Evolutionary conservation across 805 yeast species (phyloP), one percentile per base, ranked within the genome.

Genomic region (Yarrowia sp.): DNA sequence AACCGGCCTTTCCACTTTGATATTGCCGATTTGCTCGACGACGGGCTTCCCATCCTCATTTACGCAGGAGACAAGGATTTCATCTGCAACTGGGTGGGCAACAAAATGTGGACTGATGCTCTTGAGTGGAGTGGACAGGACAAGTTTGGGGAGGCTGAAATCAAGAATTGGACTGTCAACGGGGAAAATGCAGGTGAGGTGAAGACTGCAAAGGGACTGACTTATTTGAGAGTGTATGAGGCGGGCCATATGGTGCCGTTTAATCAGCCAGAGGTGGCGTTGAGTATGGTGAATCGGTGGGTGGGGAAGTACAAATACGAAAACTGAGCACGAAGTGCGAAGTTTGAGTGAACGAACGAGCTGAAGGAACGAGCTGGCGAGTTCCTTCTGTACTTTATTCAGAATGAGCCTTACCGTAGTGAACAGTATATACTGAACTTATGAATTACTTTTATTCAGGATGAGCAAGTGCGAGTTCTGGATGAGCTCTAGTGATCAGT

Each of bases 171-270:
- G 82, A 67, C 69, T n/a, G 77, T 78, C 7, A 43, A 42, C 20
- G 76, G 76, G 17, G 84, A 82, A 52, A 77, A 80, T 70, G 86
- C 87, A 40, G 98, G 98, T 69, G 86, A 89, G 73, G 88, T 87
- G 36, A 92, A 91, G 81, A 88, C 86, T 74, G 84, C 82, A 71
- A 87, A 87, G 58, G 82, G 85, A 69, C 86, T 93, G 73, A 90
- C 97, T 4, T 94, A 89, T 81, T 82, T 91, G 77, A 85, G 97
- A 77, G 86, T 93, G 10, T 93, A 82, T 74, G 94, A 87, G 70
- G 98, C 96, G 65, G 98, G 98, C 34, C 98, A 94, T 79, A 92
- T 93, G 97, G 97, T 92, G 70, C 98, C 98, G 17, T 88, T 80
- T 74, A 93, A 93, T 79, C 94, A 90, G 80, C 96, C 97, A 19